These are phyloP conservation scores for Cyamopsis tetragonoloba DNA, from an alignment of 306 rosid species.

Conservation along the genomic window DNA sequence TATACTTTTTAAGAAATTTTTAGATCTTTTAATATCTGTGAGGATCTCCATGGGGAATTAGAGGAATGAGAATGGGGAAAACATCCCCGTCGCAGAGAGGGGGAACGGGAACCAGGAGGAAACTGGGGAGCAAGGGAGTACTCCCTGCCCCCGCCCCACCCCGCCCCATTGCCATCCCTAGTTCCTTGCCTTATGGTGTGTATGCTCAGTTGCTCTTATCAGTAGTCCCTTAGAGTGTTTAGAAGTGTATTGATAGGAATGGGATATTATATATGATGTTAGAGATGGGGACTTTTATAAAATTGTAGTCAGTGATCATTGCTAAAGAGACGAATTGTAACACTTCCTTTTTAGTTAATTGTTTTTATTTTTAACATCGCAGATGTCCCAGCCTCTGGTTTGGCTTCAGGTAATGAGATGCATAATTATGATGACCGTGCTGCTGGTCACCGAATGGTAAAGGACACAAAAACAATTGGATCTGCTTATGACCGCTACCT, in stretches of 20 bases:
- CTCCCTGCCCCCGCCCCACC: too few relatives aligned
- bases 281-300: background rate
- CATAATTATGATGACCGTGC: conserved; percentile 59
- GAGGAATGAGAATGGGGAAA: too few relatives aligned
- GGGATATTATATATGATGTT: background rate
- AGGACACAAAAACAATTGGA: conserved; percentile 63
- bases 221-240: too few relatives aligned
- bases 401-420: conserved; percentile 63
- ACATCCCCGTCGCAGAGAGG: too few relatives aligned
- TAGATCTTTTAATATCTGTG: too few relatives aligned
- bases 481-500: conserved; percentile 93
- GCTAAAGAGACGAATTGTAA: background rate
- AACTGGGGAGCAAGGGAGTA: too few relatives aligned
- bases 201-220: background rate
- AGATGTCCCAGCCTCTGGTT: conserved; percentile 55
- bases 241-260: background rate
- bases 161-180: too few relatives aligned
- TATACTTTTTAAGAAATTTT: too few relatives aligned
- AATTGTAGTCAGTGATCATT: background rate
- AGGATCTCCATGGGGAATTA: too few relatives aligned
- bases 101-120: too few relatives aligned
- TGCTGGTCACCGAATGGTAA: conserved; percentile 43
- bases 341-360: background rate
- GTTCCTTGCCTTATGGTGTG: background rate
- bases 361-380: background rate